Conservation (phyloP, 345 rosid species). For the Brassica incana region DNA sequence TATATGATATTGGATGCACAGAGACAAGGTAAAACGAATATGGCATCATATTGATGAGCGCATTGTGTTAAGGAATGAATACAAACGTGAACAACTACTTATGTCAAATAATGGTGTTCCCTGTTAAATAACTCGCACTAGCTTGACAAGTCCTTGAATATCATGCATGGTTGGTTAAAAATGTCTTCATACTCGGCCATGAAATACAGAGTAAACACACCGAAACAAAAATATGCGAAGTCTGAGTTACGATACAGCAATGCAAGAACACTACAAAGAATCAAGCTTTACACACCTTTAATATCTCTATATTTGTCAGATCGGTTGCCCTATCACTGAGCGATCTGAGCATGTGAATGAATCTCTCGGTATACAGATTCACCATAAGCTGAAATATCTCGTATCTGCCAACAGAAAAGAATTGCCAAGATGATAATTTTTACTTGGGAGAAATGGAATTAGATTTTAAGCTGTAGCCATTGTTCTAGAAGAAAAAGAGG, state of each 20-base stretch:
- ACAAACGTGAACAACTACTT: background rate
- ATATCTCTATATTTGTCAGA: conserved; percentile 91
- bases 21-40: conserved; percentile 11
- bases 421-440: conserved; percentile 17
- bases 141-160: conserved; percentile 16
- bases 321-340: conserved; percentile 92
- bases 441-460: background rate
- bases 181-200: background rate
- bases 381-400: conserved; percentile 99
- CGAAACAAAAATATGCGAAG: background rate
- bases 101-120: background rate
- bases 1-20: conserved; percentile 22
- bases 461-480: too few relatives aligned
- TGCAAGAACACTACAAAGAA: conserved; percentile 13
- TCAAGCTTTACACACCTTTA: conserved; percentile 62
- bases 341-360: conserved; percentile 97
- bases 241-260: conserved; percentile 12
- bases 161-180: conserved; percentile 22
- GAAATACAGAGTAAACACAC: conserved; percentile 12
- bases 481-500: too few relatives aligned
- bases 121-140: conserved; percentile 16
- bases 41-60: conserved; percentile 20
- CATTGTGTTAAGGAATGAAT: conserved; percentile 3
- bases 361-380: conserved; percentile 96
- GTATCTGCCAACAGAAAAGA: conserved; percentile 64